Evolutionary conservation across 1,284 basidiomycete genomes (phyloP).

Genomic region (Cutaneotrichosporon cutaneum): DNA sequence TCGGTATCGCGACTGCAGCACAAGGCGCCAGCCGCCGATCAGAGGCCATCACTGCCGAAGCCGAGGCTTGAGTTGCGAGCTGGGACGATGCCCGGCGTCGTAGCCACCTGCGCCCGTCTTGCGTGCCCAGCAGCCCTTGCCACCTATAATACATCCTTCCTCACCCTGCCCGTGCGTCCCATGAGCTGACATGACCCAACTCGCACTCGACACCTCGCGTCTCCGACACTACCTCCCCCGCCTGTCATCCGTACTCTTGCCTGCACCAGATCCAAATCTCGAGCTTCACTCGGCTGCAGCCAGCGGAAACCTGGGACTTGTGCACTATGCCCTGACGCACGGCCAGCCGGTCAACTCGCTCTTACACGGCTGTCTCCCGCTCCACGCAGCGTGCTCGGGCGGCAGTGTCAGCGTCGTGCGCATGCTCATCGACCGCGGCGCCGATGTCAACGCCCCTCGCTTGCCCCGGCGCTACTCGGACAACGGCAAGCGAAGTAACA

Average conservation of each 20-base stretch:
- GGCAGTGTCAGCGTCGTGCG: constrained; percentile 80
- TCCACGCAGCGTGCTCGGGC: constrained; percentile 85
- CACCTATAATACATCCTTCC: neutral
- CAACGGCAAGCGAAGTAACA: constrained; percentile 51
- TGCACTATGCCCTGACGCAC: constrained; percentile 69
- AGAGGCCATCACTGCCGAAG: neutral
- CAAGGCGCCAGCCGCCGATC: neutral
- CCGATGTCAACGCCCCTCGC: constrained; percentile 83
- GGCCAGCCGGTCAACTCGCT: constrained; percentile 92
- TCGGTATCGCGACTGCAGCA: neutral
- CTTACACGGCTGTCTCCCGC: constrained; percentile 82
- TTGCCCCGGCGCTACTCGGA: constrained; percentile 71
- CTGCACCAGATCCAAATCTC: constrained; percentile 71
- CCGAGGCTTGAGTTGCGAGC: neutral
- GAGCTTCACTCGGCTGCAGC: constrained; percentile 85
- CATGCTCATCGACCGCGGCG: constrained; percentile 81
- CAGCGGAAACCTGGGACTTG: constrained; percentile 71
- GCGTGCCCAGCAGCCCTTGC: neutral
- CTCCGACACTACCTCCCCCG: neutral
- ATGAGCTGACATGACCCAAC: constrained; percentile 3
- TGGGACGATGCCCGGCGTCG: neutral
- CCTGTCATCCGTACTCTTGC: neutral
- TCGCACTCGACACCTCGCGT: neutral
- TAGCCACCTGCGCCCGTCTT: neutral
- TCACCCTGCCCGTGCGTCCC: neutral